These are phyloP conservation scores for Iris pallida DNA, from an alignment of 116 monocot genomes.

Conservation along the genomic window DNA sequence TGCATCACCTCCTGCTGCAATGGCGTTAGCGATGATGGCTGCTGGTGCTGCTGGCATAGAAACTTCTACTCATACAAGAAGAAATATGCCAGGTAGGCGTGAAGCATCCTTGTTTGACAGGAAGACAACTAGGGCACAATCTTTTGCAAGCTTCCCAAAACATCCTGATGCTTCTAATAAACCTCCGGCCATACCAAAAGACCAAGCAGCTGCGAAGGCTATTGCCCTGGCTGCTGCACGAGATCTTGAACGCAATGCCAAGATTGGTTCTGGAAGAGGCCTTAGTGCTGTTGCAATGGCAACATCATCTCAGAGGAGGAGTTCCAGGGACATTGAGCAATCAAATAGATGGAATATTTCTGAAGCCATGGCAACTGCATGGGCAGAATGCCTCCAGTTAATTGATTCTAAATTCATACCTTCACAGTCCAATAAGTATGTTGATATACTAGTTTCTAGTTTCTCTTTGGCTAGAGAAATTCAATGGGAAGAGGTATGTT, in stretches of 20 bases:
- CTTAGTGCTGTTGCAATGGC: constrained; percentile 99
- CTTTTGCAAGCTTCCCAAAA: constrained; percentile 75
- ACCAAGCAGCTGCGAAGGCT: constrained; percentile 81
- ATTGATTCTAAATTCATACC: constrained; percentile 68
- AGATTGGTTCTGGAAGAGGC: constrained; percentile 84
- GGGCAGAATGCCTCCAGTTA: constrained; percentile 75
- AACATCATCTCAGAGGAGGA: constrained; percentile 90
- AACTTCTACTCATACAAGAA: constrained; percentile 47
- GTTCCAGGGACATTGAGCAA: constrained; percentile 67
- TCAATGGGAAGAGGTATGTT: constrained; percentile 66
- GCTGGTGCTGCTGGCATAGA: constrained; percentile 92
- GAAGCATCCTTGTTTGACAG: constrained; percentile 58
- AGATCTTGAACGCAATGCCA: constrained; percentile 77
- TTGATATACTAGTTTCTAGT: constrained; percentile 80
- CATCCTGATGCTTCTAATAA: constrained; percentile 49
- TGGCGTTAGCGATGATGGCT: constrained; percentile 98
- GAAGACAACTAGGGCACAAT: constrained; percentile 44
- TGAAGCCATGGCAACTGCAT: constrained; percentile 91
- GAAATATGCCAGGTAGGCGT: constrained; percentile 37
- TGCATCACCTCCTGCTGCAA: constrained; percentile 97
- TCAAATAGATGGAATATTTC: constrained; percentile 93
- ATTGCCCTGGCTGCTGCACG: constrained; percentile 83
- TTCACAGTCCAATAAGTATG: constrained; percentile 76
- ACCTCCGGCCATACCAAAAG: constrained; percentile 53
- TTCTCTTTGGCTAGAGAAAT: constrained; percentile 77